Base-by-base conservation (phyloP, 495 filamentous ascomycete genomes). In the Daldinia grandis region DNA sequence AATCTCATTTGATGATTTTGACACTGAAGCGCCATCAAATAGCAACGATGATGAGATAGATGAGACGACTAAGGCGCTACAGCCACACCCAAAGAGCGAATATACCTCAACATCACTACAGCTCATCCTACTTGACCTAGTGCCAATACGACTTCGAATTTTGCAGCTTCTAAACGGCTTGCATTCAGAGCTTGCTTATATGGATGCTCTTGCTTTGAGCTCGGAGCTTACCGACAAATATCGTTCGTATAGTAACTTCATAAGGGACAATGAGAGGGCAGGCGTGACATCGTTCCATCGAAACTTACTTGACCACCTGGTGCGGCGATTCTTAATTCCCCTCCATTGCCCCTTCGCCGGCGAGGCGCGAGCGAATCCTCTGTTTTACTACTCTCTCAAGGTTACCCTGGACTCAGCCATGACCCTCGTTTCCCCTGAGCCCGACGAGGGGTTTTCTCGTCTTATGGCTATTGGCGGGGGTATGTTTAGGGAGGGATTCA, bases 371-470 rank as follows among this genome's bases (percentile, higher is more conserved):
- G 69, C 75, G 9, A 81, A 87, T 15, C 85, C 84, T 0, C 74
- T 84, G 63, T 89, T 83, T 69, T 84, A 85, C 35, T 89, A 84
- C 70, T 89, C 87, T 4, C 84, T 81, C 5, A 89, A 87, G 68
- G 73, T 84, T 7, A 81, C 81, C 42, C 70, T 89, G 0, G 87
- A 90, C 31, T 74, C 79, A 15, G 81, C 84, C 0, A 69, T 87
- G 28, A 79, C 83, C 19, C 81, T 88, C 25, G 71, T 88, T 15
- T 85, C 84, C 0, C 84, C 75, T 6, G 74, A 82, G 17, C 79
- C 28, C 3, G 79, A 82, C 50, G 72, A 79, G 6, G 58, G 72
- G 4, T 87, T 83, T 72, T 57, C 71, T 25, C 79, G 75, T 6
- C 64, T 87, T 0, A 77, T 84, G 49, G 49, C 76, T 19, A 76